Evolutionary conservation across 805 yeast genomes (phyloP).

Genomic region (Candida glaebosa): DNA sequence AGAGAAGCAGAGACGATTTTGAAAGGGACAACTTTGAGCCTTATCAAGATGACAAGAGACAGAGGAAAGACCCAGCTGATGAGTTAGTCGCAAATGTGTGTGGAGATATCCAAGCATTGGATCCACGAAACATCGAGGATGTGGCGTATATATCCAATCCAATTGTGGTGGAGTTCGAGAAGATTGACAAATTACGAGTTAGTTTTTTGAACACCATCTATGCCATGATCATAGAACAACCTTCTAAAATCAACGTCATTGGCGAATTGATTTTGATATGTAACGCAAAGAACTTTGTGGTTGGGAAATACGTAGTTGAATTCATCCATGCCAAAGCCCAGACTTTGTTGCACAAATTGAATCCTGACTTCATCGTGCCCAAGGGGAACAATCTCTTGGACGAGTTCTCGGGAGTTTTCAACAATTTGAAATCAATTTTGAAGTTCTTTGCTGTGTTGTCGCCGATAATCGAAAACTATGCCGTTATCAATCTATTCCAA

Average conservation of each 20-base stretch:
- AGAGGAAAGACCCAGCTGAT: slow-evolving; percentile 37
- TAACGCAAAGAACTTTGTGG: slow-evolving; percentile 57
- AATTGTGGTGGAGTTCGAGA: slow-evolving; percentile 61
- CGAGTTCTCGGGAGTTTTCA: slow-evolving; percentile 58
- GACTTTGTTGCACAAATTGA: slow-evolving; percentile 40
- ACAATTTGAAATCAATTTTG: slow-evolving; percentile 63
- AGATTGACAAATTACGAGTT: slow-evolving; percentile 54
- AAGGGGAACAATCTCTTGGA: slow-evolving; percentile 11
- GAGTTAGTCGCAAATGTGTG: slow-evolving; percentile 42
- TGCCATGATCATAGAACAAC: slow-evolving; percentile 80
- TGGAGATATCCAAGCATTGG: slow-evolving; percentile 42
- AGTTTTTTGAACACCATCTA: slow-evolving; percentile 60
- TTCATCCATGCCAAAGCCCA: slow-evolving; percentile 65
- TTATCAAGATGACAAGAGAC: slow-evolving; percentile 31
- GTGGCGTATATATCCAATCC: slow-evolving; percentile 67
- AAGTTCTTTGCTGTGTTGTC: slow-evolving; percentile 67
- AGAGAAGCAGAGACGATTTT: slow-evolving; percentile 30
- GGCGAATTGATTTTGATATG: slow-evolving; percentile 65
- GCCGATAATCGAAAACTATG: slow-evolving; percentile 54
- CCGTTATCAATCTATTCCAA: slow-evolving; percentile 41
- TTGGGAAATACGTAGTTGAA: slow-evolving; percentile 68
- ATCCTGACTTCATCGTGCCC: slow-evolving; percentile 5
- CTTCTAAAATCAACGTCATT: slow-evolving; percentile 79
- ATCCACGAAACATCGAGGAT: slow-evolving; percentile 45
- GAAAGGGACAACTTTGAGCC: slow-evolving; percentile 17